These are phyloP conservation scores for Pelagomonas calceolata DNA, from an alignment of 108 stramenopile genomes.

Conservation along the genomic window DNA sequence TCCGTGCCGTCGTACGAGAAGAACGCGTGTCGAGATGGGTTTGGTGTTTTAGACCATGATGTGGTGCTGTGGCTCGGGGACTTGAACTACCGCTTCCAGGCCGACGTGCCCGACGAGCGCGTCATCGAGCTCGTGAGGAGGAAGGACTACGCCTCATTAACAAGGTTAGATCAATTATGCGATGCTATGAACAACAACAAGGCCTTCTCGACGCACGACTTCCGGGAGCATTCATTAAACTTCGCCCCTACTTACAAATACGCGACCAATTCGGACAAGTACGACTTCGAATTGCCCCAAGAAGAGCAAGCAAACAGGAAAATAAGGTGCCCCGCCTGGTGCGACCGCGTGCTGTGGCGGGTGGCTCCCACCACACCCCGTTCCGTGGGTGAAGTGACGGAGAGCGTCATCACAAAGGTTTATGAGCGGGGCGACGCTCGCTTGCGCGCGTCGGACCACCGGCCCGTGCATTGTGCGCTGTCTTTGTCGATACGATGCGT, in stretches of 20 bases:
- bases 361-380: not conserved
- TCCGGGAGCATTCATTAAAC: not conserved
- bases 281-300: too few species aligned
- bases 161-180: too few species aligned
- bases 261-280: not conserved
- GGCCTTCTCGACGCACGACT: not conserved
- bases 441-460: too few species aligned
- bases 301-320: not conserved
- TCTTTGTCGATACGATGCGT: too few species aligned
- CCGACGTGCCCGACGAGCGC: not conserved
- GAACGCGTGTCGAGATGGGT: not conserved
- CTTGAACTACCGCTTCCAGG: not conserved
- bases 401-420: too few species aligned
- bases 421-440: too few species aligned
- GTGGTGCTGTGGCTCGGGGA: not conserved
- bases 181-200: too few species aligned
- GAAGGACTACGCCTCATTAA: too few species aligned
- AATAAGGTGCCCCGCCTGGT: not conserved
- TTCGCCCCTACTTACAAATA: not conserved
- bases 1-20: too few species aligned
- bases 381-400: too few species aligned
- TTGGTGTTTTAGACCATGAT: not conserved
- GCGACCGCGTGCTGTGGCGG: not conserved
- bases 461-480: too few species aligned
- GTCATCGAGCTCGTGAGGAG: not conserved